Evolutionary conservation across 352 stramenopile species (phyloP).

Genomic region (Sclerospora graminicola): DNA sequence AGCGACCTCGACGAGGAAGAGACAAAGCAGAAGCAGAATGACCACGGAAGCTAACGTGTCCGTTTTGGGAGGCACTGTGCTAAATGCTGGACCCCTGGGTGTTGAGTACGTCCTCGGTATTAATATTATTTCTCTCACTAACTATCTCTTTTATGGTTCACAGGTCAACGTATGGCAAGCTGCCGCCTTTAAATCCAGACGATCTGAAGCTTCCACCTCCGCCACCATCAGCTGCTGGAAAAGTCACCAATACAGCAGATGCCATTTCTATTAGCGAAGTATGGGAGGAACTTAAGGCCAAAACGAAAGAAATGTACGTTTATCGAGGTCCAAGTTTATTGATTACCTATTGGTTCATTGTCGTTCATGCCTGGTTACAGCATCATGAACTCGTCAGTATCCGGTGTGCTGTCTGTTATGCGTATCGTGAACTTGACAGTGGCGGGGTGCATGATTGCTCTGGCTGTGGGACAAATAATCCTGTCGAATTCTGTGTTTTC

Average conservation of each 20-base stretch:
- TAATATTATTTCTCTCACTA: not conserved
- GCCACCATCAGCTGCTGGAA: conserved; percentile 62
- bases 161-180: conserved; percentile 62
- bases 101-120: conserved; percentile 28
- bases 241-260: conserved; percentile 46
- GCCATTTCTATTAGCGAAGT: conserved; percentile 76
- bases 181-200: conserved; percentile 76
- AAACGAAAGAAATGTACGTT: conserved; percentile 69
- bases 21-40: conserved; percentile 23
- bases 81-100: conserved; percentile 47
- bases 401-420: conserved; percentile 67
- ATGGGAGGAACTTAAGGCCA: conserved; percentile 79
- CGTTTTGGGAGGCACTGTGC: conserved; percentile 49
- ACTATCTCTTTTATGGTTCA: not conserved
- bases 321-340: not conserved
- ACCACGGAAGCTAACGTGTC: conserved; percentile 28
- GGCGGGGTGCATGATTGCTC: conserved; percentile 61
- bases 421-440: conserved; percentile 67
- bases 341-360: not conserved
- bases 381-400: conserved; percentile 75
- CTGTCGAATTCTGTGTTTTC: conserved; percentile 55
- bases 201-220: conserved; percentile 76
- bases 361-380: conserved; percentile 11
- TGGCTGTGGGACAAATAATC: conserved; percentile 60
- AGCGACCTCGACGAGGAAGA: not conserved